phyloP scores from a whole-genome alignment of 1,139 yeast genomes.

The Diutina sp. region DNA sequence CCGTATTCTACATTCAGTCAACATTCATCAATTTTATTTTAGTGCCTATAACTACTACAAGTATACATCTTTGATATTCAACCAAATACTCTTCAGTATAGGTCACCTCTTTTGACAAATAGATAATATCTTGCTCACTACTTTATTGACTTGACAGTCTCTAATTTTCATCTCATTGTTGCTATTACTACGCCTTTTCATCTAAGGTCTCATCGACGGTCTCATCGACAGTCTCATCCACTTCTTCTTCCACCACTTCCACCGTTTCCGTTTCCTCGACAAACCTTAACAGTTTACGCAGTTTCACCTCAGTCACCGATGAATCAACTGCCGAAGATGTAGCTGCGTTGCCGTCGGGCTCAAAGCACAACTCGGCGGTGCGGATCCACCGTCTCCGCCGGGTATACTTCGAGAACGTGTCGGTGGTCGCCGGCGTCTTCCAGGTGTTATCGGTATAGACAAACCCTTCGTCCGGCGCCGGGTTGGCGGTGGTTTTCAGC shows the following conservation, averaged over 20 bases:
- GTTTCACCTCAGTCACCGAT: conserved; percentile 5
- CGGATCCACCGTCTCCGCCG: conserved; percentile 93
- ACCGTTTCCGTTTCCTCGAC: conserved; percentile 14
- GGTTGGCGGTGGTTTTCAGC: conserved; percentile 62
- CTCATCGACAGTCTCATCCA: not conserved
- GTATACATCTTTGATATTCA: too few relatives aligned
- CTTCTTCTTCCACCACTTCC: not conserved
- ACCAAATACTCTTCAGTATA: too few relatives aligned
- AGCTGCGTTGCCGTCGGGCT: conserved; percentile 4
- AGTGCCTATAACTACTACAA: too few relatives aligned
- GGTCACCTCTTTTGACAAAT: too few relatives aligned
- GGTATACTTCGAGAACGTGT: conserved; percentile 81
- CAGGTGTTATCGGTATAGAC: conserved; percentile 86
- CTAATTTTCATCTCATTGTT: too few relatives aligned
- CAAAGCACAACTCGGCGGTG: conserved; percentile 71
- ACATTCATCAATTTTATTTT: too few relatives aligned
- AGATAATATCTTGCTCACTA: too few relatives aligned
- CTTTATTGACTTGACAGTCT: too few relatives aligned
- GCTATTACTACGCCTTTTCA: too few relatives aligned
- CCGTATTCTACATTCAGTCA: too few relatives aligned
- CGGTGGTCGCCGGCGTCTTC: conserved; percentile 85
- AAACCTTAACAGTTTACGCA: conserved; percentile 27
- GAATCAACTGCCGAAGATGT: not conserved
- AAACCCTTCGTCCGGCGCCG: conserved; percentile 72
- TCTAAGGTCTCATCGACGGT: not conserved